Percentiles rank a stretch among this genome's conserved stretches.
Evolutionary conservation across 2,329 filamentous ascomycete species (phyloP).

Genomic region (Sclerotinia trifoliorum): DNA sequence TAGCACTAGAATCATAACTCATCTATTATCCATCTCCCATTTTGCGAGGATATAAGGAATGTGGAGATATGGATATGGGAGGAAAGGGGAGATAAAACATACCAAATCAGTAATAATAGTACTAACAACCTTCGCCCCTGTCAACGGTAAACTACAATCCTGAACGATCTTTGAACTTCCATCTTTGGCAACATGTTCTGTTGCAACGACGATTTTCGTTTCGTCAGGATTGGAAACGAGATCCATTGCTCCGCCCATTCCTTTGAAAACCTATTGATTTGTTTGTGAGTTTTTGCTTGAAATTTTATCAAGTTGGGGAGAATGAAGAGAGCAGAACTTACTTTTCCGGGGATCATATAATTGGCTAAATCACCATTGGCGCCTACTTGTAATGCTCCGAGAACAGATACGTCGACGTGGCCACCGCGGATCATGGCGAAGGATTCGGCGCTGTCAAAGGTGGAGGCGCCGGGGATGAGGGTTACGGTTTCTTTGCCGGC

Average conservation of each 20-base stretch:
- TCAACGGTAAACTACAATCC: constrained; percentile 61
- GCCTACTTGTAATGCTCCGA: constrained; percentile 67
- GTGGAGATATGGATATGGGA: background rate
- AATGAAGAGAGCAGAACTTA: constrained; percentile 38
- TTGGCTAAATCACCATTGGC: constrained; percentile 78
- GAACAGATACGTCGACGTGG: constrained; percentile 77
- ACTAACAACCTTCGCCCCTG: constrained; percentile 64
- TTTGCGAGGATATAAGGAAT: no score
- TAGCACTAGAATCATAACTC: background rate
- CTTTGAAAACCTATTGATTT: constrained; percentile 57
- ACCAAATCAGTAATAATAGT: constrained; percentile 73
- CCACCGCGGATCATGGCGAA: constrained; percentile 86
- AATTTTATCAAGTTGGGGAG: background rate
- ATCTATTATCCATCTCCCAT: background rate
- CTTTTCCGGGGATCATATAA: constrained; percentile 86
- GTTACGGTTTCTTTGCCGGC: constrained; percentile 86
- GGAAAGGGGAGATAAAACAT: constrained; percentile 36
- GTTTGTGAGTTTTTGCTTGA: background rate
- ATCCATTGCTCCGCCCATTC: constrained; percentile 79
- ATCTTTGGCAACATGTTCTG: constrained; percentile 67
- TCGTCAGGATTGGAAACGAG: constrained; percentile 67
- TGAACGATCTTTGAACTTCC: constrained; percentile 66
- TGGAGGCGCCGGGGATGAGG: constrained; percentile 69
- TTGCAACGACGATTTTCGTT: constrained; percentile 70
- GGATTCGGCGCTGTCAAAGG: constrained; percentile 77